These are phyloP conservation scores for Ophiosphaerella herpotricha DNA, from an alignment of 2,329 filamentous ascomycete genomes.

Conservation along the genomic window DNA sequence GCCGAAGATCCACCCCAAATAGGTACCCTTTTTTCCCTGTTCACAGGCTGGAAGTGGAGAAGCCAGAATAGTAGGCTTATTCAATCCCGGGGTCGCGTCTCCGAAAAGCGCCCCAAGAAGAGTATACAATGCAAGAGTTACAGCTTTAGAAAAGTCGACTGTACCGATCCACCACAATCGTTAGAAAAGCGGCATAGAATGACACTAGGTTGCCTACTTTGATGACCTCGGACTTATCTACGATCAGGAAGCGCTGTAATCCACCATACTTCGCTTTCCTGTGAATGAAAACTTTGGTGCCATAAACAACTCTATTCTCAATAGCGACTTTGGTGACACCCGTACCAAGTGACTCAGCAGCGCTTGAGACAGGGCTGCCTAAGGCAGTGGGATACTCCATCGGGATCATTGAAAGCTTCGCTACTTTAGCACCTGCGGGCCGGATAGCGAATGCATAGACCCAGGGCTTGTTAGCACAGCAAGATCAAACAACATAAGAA, in stretches of 20 bases:
- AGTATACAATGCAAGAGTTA: constrained; percentile 31
- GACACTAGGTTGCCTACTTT: constrained; percentile 7
- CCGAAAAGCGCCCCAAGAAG: constrained; percentile 27
- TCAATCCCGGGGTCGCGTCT: constrained; percentile 11
- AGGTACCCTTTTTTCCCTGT: constrained; percentile 42
- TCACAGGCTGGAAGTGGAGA: constrained; percentile 17
- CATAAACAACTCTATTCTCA: constrained; percentile 1
- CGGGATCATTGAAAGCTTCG: no score
- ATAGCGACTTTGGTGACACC: no score
- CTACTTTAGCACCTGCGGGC: no score
- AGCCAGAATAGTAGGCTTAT: constrained; percentile 19
- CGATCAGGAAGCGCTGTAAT: constrained; percentile 19
- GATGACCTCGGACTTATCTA: constrained; percentile 22
- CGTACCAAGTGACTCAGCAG: no score
- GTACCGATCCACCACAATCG: constrained; percentile 23
- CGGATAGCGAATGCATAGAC: no score
- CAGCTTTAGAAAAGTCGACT: constrained; percentile 21
- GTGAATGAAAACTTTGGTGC: constrained; percentile 21
- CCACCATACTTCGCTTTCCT: constrained; percentile 28
- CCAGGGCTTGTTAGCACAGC: no score
- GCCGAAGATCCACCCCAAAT: constrained; percentile 54
- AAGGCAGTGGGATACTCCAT: no score
- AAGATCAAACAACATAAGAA: no score
- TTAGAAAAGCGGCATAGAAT: constrained; percentile 4
- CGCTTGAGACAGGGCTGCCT: no score